Evolutionary conservation across 495 filamentous ascomycete species (phyloP), one percentile per base, ranked within the genome.

Genomic region (Aspergillus baeticus): DNA sequence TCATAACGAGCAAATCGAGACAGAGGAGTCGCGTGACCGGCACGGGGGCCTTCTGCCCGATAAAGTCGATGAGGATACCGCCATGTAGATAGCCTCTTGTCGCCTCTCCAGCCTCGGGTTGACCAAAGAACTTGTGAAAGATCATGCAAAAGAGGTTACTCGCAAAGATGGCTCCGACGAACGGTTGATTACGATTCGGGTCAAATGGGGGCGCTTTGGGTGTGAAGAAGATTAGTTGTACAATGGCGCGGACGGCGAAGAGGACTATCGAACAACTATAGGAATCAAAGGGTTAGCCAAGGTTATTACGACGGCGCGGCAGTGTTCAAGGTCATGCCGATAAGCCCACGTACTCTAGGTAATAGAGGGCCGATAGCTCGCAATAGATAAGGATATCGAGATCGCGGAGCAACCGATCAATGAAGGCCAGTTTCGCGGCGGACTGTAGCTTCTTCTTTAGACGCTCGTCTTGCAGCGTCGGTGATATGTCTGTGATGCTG

Each of bases 11-110:
- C 20, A 85, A 20, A 66, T 96, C 91, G 42, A 91, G 73, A 2
- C 73, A 56, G 6, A 91, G 63, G 22, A 92, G 78, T 36, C 82
- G 76, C 10, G 86, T 67, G 58, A 82, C 84, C 37, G 87, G 83
- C 1, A 84, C 81, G 6, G 91, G 89, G 23, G 85, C 85, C 64
- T 83, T 83, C 74, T 95, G 90, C 8, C 92, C 92, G 53, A 96
- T 85, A 65, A 96, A 92, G 69, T 96, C 88, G 56, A 96, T 85
- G 38, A 94, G 79, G 31, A 96, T 66, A 7, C 92, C 90, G 18
- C 92, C 92, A 65, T 96, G 90, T 1, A 94, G 77, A 65, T 95
- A 94, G 6, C 87, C 89, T 45, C 90, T 79, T 21, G 86, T 86
- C 33, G 84, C 81, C 71, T 96, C 91, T 52, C 85, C 83, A 17